Evolutionary conservation across 495 filamentous ascomycete genomes (phyloP).

Genomic region (Parachaetomium inaequale): DNA sequence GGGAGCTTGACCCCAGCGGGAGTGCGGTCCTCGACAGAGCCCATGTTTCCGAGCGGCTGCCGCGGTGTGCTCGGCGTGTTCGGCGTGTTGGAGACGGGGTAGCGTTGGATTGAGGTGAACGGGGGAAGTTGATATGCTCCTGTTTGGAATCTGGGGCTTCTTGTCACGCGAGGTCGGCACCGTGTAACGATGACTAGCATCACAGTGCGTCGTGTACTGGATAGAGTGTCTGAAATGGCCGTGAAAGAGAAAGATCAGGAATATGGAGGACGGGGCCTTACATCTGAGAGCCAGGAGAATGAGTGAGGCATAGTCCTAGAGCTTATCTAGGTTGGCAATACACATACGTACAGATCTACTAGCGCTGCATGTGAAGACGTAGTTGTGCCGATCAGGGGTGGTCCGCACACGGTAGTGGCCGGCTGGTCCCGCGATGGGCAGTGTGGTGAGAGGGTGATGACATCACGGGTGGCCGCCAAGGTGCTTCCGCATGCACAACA

Average conservation of each 20-base stretch:
- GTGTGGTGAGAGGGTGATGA: neutral
- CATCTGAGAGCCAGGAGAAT: no score
- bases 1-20: constrained; percentile 22
- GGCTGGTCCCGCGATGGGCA: constrained; percentile 3
- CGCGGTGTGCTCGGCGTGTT: neutral
- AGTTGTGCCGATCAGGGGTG: neutral
- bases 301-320: neutral
- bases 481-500: neutral
- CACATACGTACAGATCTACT: neutral
- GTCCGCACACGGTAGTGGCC: neutral
- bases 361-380: neutral
- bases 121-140: no score
- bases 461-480: constrained; percentile 4
- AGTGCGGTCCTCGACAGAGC: constrained; percentile 3
- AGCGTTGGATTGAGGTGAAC: no score
- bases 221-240: no score
- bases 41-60: constrained; percentile 13
- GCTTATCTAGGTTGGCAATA: neutral
- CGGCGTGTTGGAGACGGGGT: neutral
- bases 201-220: no score
- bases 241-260: no score
- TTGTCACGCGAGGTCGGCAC: no score
- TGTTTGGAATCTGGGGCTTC: no score
- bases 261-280: no score
- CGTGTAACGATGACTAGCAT: no score